Percentiles rank a stretch among this genome's conserved stretches.
phyloP scores from a whole-genome alignment of 1,284 basidiomycete genomes.

The Ustilago vetiveriae region DNA sequence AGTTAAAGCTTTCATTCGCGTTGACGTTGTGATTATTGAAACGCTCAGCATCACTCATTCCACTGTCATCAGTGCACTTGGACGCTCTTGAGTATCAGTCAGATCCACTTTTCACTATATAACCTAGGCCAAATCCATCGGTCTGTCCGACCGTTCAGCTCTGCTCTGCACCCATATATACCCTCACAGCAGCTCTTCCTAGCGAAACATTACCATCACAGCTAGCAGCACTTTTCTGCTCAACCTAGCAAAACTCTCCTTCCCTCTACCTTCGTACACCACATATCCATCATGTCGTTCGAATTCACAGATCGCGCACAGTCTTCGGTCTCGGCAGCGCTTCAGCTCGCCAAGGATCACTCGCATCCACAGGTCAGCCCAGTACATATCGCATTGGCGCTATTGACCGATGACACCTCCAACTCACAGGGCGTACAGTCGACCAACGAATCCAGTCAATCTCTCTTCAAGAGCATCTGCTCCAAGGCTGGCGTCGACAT shows the following conservation, averaged over 20 bases:
- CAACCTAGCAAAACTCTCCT: no score
- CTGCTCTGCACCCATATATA: background rate
- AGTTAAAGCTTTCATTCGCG: no score
- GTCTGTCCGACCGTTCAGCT: no score
- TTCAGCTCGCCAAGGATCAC: conserved; percentile 84
- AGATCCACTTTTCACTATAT: background rate
- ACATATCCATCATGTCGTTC: conserved; percentile 44
- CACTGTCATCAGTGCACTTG: no score
- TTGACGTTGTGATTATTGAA: no score
- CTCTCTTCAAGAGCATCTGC: conserved; percentile 79
- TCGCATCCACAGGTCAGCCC: conserved; percentile 78
- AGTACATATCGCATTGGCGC: conserved; percentile 78
- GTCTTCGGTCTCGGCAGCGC: conserved; percentile 74
- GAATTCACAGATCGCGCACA: conserved; percentile 83
- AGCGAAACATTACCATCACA: background rate
- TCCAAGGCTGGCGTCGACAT: conserved; percentile 80
- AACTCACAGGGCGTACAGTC: conserved; percentile 55
- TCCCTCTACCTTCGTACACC: background rate
- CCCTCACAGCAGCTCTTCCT: no score
- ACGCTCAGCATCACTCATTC: no score
- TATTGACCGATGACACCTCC: conserved; percentile 72
- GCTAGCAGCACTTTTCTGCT: conserved; percentile 1
- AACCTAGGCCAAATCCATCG: no score
- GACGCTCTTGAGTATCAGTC: background rate
- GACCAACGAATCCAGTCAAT: conserved; percentile 67